A percentile compares a stretch with the other conserved stretches of the same genome.
These are phyloP conservation scores for Ascochyta clinopodiicola DNA, from an alignment of 2,329 filamentous ascomycete genomes.

Conservation along the genomic window DNA sequence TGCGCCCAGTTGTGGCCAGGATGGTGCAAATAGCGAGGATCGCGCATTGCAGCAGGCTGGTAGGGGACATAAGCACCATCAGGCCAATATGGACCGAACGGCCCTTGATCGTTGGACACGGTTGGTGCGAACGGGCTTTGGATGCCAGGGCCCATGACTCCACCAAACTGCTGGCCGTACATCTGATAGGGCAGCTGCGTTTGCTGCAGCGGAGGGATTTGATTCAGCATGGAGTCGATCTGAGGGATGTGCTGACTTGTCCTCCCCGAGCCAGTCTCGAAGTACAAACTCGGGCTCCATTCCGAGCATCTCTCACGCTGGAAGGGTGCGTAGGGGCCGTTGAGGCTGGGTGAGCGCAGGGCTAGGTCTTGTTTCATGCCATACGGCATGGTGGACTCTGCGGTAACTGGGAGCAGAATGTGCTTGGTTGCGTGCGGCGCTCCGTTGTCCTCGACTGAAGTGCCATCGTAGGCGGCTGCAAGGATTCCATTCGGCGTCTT, in stretches of 20 bases:
- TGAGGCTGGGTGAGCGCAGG: conserved; percentile 39
- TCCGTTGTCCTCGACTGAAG: conserved; percentile 72
- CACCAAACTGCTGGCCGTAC: conserved; percentile 43
- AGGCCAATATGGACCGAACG: conserved; percentile 52
- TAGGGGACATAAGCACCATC: conserved; percentile 51
- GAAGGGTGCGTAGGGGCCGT: conserved; percentile 21
- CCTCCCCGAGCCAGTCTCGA: conserved; percentile 44
- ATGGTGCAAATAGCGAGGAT: conserved; percentile 45
- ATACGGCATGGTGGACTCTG: conserved; percentile 47
- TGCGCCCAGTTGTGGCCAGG: conserved; percentile 39
- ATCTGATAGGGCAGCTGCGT: conserved; percentile 55
- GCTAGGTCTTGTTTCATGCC: conserved; percentile 47
- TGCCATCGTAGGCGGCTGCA: conserved; percentile 88
- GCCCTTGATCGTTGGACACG: conserved; percentile 50
- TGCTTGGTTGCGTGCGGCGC: conserved; percentile 83
- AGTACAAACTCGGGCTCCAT: conserved; percentile 47
- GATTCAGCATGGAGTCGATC: conserved; percentile 67
- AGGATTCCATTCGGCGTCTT: conserved; percentile 96
- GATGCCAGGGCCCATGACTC: conserved; percentile 41
- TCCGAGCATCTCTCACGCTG: conserved; percentile 34
- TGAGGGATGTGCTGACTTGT: conserved; percentile 56
- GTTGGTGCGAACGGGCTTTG: conserved; percentile 48
- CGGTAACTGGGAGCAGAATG: conserved; percentile 72
- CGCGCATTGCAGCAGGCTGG: conserved; percentile 49
- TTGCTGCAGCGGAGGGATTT: conserved; percentile 60